These are phyloP conservation scores for Beauveria rudraprayagi DNA, from an alignment of 2,329 filamentous ascomycete genomes.

Conservation along the genomic window DNA sequence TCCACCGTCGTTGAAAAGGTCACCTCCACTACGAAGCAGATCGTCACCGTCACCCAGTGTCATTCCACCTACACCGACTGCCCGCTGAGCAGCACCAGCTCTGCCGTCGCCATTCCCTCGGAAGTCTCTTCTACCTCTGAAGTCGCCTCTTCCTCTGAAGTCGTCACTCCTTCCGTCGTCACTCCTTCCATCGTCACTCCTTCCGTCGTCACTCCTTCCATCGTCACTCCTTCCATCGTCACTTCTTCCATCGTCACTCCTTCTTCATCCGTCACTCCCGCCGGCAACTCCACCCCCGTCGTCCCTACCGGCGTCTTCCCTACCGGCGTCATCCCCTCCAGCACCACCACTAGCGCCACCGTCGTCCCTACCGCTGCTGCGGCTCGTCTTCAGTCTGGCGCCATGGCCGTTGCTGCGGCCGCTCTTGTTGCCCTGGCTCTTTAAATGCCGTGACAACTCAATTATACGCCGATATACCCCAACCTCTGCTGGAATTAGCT, in stretches of 20 bases:
- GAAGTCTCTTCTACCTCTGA: background rate
- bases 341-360: constrained; percentile 13
- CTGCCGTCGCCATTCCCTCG: constrained; percentile 11
- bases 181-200: background rate
- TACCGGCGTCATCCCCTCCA: background rate
- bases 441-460: background rate
- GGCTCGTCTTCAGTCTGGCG: constrained; percentile 30
- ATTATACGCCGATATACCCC: background rate
- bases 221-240: background rate
- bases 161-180: background rate
- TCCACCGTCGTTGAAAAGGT: constrained; percentile 29
- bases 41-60: constrained; percentile 41
- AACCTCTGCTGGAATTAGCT: background rate
- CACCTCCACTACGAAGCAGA: constrained; percentile 37
- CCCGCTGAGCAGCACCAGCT: constrained; percentile 24
- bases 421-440: constrained; percentile 3
- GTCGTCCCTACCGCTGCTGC: constrained; percentile 22
- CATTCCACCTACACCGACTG: constrained; percentile 36
- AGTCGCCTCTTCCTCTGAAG: background rate
- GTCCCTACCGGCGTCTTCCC: constrained; percentile 10
- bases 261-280: constrained; percentile 1
- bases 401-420: constrained; percentile 27
- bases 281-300: constrained; percentile 7
- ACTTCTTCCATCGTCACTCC: background rate
- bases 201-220: background rate